These are phyloP conservation scores for Entomortierella parvispora DNA, from an alignment of 192 early-diverging fungal species.

Conservation along the genomic window DNA sequence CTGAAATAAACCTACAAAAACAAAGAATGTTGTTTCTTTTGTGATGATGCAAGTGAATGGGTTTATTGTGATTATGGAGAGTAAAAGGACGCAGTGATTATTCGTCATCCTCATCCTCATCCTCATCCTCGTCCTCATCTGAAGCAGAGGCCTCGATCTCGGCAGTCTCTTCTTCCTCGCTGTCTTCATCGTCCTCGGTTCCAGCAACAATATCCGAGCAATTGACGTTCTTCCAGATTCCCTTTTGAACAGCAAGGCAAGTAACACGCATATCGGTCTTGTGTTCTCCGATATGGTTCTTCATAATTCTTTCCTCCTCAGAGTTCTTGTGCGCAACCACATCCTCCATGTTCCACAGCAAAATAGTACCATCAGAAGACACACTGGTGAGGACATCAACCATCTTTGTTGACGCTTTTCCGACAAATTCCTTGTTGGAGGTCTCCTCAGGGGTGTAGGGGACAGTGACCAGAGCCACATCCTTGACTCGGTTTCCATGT, in stretches of 20 bases:
- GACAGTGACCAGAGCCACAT: conserved; percentile 52
- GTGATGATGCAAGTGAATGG: too few species aligned
- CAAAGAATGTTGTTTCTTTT: too few species aligned
- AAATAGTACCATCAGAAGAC: conserved; percentile 80
- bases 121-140: conserved; percentile 25
- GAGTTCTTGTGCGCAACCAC: conserved; percentile 20
- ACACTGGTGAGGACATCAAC: conserved; percentile 46
- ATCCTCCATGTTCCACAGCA: conserved; percentile 72
- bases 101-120: conserved; percentile 5
- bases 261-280: conserved; percentile 52
- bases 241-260: conserved; percentile 34
- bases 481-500: conserved; percentile 64
- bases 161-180: not conserved
- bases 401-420: conserved; percentile 22
- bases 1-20: too few species aligned
- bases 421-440: conserved; percentile 40
- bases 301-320: conserved; percentile 41
- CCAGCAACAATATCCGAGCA: conserved; percentile 1
- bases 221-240: conserved; percentile 46
- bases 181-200: conserved; percentile 13
- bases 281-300: conserved; percentile 48
- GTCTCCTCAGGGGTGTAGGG: conserved; percentile 46
- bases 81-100: not conserved
- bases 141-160: conserved; percentile 1
- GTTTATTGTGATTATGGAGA: too few species aligned